These are phyloP conservation scores for Arbutus unedo DNA, from an alignment of 148 eudicot genomes.

Conservation along the genomic window DNA sequence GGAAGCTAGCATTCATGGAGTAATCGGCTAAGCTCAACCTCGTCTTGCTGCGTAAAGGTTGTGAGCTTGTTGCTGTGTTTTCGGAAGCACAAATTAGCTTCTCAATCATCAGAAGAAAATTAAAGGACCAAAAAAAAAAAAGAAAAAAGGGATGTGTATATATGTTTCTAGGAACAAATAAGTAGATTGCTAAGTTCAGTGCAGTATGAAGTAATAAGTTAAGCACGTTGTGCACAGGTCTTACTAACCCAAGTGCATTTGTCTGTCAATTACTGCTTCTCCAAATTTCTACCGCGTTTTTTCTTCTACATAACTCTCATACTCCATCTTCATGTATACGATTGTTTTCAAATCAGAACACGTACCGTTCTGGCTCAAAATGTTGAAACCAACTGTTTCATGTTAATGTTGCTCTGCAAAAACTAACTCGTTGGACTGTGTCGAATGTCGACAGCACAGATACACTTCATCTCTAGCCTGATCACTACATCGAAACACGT, in stretches of 20 bases:
- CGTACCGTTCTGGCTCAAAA: not conserved
- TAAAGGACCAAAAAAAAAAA: not conserved
- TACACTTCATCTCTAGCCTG: too few species aligned
- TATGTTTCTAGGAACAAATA: not conserved
- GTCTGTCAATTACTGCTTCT: not conserved
- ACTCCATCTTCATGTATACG: too few species aligned
- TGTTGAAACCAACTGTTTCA: too few species aligned
- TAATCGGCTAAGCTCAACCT: not conserved
- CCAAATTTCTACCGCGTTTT: not conserved
- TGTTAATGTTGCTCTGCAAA: too few species aligned
- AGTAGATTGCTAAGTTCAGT: not conserved
- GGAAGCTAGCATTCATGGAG: not conserved
- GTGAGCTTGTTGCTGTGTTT: not conserved
- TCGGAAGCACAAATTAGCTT: not conserved
- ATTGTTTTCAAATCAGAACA: not conserved
- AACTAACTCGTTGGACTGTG: too few species aligned
- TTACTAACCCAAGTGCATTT: not conserved
- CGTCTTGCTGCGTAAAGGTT: not conserved
- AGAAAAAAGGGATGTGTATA: not conserved
- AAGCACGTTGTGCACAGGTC: not conserved
- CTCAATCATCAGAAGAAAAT: not conserved
- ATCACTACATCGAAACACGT: too few species aligned
- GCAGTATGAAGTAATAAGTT: not conserved
- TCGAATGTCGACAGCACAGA: too few species aligned
- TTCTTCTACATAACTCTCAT: not conserved